phyloP scores from a whole-genome alignment of 768 basidiomycete species.

The Xerocomus brunneocitrinus region DNA sequence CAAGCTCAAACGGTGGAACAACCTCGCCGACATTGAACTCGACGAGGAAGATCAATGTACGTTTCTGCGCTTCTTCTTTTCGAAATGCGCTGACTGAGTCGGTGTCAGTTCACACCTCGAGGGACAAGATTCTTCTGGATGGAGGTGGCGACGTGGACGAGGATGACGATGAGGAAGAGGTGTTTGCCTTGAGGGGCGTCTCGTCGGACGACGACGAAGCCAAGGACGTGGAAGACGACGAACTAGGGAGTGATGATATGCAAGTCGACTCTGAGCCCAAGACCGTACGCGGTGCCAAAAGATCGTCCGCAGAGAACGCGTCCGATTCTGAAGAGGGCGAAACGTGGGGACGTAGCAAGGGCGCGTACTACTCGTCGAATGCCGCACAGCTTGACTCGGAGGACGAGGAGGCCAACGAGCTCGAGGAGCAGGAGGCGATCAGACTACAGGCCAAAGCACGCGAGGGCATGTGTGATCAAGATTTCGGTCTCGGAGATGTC shows the following conservation, averaged over 20 bases:
- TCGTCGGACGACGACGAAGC: slow-evolving; percentile 24
- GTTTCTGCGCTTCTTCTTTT: slow-evolving; percentile 22
- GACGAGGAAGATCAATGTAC: slow-evolving; percentile 79
- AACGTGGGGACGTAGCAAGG: slow-evolving; percentile 77
- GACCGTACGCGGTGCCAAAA: slow-evolving; percentile 13
- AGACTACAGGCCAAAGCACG: slow-evolving; percentile 73
- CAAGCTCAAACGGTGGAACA: slow-evolving; percentile 65
- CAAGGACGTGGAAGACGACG: slow-evolving; percentile 28
- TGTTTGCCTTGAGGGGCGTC: slow-evolving; percentile 69
- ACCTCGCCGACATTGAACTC: slow-evolving; percentile 59
- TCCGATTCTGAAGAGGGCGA: slow-evolving; percentile 38
- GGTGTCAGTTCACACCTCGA: slow-evolving; percentile 59
- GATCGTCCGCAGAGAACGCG: slow-evolving; percentile 1
- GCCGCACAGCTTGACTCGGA: slow-evolving; percentile 76
- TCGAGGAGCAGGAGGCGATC: slow-evolving; percentile 85
- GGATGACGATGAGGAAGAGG: slow-evolving; percentile 62
- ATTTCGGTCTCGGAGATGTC: slow-evolving; percentile 77
- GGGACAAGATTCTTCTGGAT: slow-evolving; percentile 75
- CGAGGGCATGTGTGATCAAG: slow-evolving; percentile 67
- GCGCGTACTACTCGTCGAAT: slow-evolving; percentile 84
- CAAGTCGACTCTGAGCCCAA: slow-evolving; percentile 14
- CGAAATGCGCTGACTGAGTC: not conserved
- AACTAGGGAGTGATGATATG: slow-evolving; percentile 18
- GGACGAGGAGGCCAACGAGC: slow-evolving; percentile 82
- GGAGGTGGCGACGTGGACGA: slow-evolving; percentile 47